Evolutionary conservation across 1,139 yeast species (phyloP), one percentile per base, ranked within the genome.

Genomic region (Scheffersomyces titani): DNA sequence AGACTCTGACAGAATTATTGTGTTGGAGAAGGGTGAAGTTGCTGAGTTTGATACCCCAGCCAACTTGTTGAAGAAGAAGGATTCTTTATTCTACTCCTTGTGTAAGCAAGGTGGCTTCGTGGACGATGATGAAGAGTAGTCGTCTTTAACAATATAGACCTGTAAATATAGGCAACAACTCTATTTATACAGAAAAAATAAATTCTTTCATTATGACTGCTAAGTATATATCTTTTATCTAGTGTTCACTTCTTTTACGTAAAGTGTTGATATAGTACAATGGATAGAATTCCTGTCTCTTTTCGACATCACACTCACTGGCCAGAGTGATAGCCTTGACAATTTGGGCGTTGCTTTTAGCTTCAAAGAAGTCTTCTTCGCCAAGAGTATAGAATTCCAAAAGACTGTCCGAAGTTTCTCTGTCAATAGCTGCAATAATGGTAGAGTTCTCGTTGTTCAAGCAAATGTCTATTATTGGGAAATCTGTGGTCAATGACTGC

Each of bases 1-100:
- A 82, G 98, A 93, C 67, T 88, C 94, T 61, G 98, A 94, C 71
- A 80, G 88, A 62, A 92, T 94, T 54, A 84, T 93, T 59, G 98
- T 94, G 1, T 80, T 94, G 65, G 96, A 92, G 62, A 84, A 85
- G 58, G 99, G 98, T 57, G 79, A 83, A 67, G 90, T 94, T 47
- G 89, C 89, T 6, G 99, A 94, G 71, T 91, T 92, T 70, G 98
- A 92, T 65, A 73, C 90, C 0, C 98, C 98, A 3, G 80, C 74
- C 36, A 82, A 81, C 56, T 80, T 94, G 64, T 78, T 93, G 68
- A 81, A 86, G 66, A 81, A 87, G 61, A 82, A 84, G 65, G 83
- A 86, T 19, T 88, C 96, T 2, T 72, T 89, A 63, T 94, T 93
- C 71, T 91, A 90, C 67, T 80, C 94, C 1, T 78, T 94, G 60